Evolutionary conservation across 345 rosid genomes (phyloP).

Genomic region (Rhodomyrtus tomentosa): DNA sequence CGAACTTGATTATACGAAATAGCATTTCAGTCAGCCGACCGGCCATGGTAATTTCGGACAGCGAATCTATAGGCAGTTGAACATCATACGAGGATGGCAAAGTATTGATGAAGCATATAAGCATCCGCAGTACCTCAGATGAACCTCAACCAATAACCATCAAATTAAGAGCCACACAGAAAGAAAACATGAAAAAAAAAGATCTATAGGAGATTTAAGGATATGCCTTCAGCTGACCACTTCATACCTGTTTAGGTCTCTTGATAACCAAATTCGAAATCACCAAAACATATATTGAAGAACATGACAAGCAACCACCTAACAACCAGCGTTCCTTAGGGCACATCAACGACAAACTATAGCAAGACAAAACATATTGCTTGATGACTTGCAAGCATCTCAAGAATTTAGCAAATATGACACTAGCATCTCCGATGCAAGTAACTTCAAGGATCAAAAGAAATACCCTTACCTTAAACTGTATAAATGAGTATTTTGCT

Average conservation of each 20-base stretch:
- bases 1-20: neutral
- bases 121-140: neutral
- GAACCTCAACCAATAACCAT: neutral
- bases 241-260: neutral
- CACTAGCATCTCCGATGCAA: neutral
- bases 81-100: neutral
- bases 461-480: neutral
- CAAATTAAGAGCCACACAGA: neutral
- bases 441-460: neutral
- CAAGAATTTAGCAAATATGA: neutral
- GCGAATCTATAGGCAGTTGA: neutral
- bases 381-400: neutral
- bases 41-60: neutral
- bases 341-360: neutral
- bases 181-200: neutral
- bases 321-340: neutral
- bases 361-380: neutral
- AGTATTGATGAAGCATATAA: neutral
- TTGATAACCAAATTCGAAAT: neutral
- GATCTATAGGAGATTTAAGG: neutral
- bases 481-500: neutral
- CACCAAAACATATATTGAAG: neutral
- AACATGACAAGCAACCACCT: neutral
- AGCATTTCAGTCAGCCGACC: neutral
- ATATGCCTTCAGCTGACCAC: neutral